Conservation (phyloP, 768 basidiomycete genomes). For the Mrakia hoshinonis region DNA sequence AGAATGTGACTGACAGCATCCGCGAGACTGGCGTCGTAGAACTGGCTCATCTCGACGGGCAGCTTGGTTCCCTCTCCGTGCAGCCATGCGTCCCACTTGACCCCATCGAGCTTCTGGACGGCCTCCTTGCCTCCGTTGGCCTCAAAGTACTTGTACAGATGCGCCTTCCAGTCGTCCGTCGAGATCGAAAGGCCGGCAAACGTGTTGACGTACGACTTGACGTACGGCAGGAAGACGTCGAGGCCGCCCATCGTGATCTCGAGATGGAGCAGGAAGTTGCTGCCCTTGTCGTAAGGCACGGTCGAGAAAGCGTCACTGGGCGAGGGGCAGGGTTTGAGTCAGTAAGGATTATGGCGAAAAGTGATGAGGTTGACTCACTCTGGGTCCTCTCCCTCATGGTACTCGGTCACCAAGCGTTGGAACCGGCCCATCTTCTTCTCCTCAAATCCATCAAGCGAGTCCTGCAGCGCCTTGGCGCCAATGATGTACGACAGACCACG, state of each 20-base stretch:
- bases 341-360: constrained; percentile 47
- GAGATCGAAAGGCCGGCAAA: constrained; percentile 74
- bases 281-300: constrained; percentile 66
- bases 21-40: constrained; percentile 67
- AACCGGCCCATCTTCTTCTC: constrained; percentile 53
- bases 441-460: constrained; percentile 57
- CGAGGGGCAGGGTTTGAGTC: not conserved
- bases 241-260: constrained; percentile 55
- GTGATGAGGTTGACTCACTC: constrained; percentile 24
- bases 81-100: constrained; percentile 76
- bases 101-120: constrained; percentile 55
- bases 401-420: constrained; percentile 69
- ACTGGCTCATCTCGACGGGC: constrained; percentile 53
- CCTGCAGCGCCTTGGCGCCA: constrained; percentile 62
- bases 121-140: constrained; percentile 55
- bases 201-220: constrained; percentile 68
- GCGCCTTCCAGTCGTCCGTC: constrained; percentile 71
- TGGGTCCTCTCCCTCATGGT: constrained; percentile 50
- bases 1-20: constrained; percentile 46
- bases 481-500: constrained; percentile 74
- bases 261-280: constrained; percentile 76
- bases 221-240: constrained; percentile 74
- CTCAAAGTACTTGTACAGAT: constrained; percentile 63
- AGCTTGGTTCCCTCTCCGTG: constrained; percentile 67
- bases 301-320: constrained; percentile 53